Base-by-base conservation (phyloP, 2,329 filamentous ascomycete species). In the Fusarium luffae region DNA sequence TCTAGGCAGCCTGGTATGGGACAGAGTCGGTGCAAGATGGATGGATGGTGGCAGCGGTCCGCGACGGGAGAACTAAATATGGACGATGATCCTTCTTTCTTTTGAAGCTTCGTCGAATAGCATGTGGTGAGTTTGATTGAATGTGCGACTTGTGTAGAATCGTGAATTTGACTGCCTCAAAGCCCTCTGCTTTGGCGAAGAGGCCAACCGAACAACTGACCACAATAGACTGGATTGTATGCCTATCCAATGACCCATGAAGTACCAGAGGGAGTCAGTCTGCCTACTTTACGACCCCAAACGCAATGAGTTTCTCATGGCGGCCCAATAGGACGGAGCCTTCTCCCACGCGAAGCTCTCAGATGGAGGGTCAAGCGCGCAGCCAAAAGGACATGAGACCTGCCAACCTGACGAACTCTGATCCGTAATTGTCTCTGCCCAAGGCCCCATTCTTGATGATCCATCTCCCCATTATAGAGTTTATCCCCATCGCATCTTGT, bases 311-410 rank as follows among this genome's bases (percentile, higher is more conserved):
- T 59, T 51, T 71, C 61, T 30, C 61, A 74, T 73, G 68, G 72
- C 72, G 54, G 72, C 72, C 72, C 72, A 74, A 74, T 74, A 62
- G 68, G 66, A 60, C 47, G 59, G 21, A 44, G 40, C 52, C 70
- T 56, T 69, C 57, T 58, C 60, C 72, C 72, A 74, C 66, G 71
- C 72, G 63, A 74, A 70, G 49, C 64, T 55, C 54, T 71, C 52
- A 65, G 65, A 66, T 74, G 72, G 70, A 63, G 71, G 72, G 72
- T 71, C 72, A 74, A 73, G 68, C 59, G 68, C 59, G 50, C 71
- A 72, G 48, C 57, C 70, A 66, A 58, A 69, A 60, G 72, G 61
- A 70, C 72, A 74, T 74, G 72, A 69, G 69, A 73, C 72, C 72
- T 66, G 62, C 61, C 72, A 59, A 61, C 64, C 63, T 58, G 59